Evolutionary conservation across 2,329 filamentous ascomycete species (phyloP), one percentile per base, ranked within the genome.

Genomic region (Xylaria hypoxylon): DNA sequence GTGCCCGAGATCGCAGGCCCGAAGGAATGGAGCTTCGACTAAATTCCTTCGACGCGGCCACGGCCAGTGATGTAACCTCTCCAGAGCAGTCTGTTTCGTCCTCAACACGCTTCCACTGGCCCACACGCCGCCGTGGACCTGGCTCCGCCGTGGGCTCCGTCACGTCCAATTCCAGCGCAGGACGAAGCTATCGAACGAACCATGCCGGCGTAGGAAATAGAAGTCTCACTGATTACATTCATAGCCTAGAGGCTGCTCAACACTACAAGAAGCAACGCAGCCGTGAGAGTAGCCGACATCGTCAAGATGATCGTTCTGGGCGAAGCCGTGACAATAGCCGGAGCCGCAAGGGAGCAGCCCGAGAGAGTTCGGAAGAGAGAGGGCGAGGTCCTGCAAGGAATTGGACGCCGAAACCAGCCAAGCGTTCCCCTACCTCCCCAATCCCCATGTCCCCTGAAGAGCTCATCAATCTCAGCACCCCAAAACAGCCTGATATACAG

Each of bases 391-490:
- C 86, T 13, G 84, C 87, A 50, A 87, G 90, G 24, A 90, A 89
- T 70, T 93, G 77, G 68, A 80, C 84, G 64, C 80, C 91, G 68
- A 91, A 89, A 75, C 88, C 91, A 19, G 87, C 89, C 13, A 97
- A 97, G 79, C 86, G 92, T 24, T 97, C 95, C 1, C 95, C 95
- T 0, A 96, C 93, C 1, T 97, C 95, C 0, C 95, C 95, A 0
- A 86, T 97, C 1, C 93, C 94, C 2, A 97, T 97, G 94, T 97
- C 94, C 2, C 94, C 94, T 0, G 93, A 97, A 73, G 94, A 97
- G 73, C 77, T 92, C 66, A 87, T 89, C 74, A 90, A 87, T 71
- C 79, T 91, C 56, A 86, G 85, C 68, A 86, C 82, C 0, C 82
- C 84, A 0, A 80, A 75, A 31, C 74, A 79, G 45, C 68, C 73